Base-by-base conservation (phyloP, 176 grass and related monocot genomes). In the Zea luxurians region DNA sequence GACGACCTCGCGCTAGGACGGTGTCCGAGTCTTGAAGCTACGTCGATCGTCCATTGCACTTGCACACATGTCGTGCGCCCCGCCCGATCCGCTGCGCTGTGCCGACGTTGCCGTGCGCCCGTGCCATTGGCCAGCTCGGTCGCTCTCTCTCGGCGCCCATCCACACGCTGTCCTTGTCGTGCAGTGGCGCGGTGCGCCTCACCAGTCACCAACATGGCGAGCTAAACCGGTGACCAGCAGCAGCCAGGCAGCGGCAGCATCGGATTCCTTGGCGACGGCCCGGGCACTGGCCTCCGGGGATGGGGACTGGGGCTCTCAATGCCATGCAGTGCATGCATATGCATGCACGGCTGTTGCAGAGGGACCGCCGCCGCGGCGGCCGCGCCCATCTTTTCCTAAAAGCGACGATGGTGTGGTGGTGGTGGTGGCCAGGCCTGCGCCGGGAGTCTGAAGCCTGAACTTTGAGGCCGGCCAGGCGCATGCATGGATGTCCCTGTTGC, bases 261-360 rank as follows among this genome's bases (percentile, higher is more conserved):
- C 73, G 86, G 81, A 88, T 88, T 75, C 86, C 70, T 35, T 20
- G 58, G 59, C 71, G 84, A 54, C 46, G 72, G 71, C 48, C 46
- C 61, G 5, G 21, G 60, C 66, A 34, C 64, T 44, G 43, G 77
- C 54, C 8, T 27, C 55, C 83, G 27, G 27, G 27, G 27, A 27
- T 27, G 27, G 27, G 27, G 27, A 27, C 27, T 27, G 27, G 27
- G 27, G 50, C 1, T 36, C 68, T 4, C 76, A 68, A 43, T 0
- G 45, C 12, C 68, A 50, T 49, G 61, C 76, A 37, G n/a, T n/a
- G n/a, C n/a, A n/a, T n/a, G n/a, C n/a, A n/a, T n/a, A n/a, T n/a
- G 61, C 76, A 37, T 9, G 47, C 48, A 4, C 37, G 13, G 27
- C 70, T 68, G 70, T 21, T 11, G 75, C 75, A 1, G 7, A 55